A percentile compares a stretch with the other conserved stretches of the same genome.
Conservation (phyloP, 768 basidiomycete genomes). For the Multifurca ochricompacta region DNA sequence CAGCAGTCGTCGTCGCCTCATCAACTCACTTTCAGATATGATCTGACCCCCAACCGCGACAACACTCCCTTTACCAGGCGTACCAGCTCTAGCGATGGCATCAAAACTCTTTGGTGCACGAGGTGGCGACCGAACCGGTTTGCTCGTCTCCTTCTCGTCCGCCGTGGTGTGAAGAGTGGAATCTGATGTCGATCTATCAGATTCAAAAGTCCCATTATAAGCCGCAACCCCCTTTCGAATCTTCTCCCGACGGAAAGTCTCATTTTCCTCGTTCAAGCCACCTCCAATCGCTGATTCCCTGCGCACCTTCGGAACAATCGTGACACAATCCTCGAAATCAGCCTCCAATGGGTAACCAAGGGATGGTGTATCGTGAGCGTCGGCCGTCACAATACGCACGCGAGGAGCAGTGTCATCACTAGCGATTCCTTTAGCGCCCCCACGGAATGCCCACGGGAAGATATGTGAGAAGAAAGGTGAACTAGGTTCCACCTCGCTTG, state of each 20-base stretch:
- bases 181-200: not conserved
- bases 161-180: not conserved
- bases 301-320: conserved; percentile 56
- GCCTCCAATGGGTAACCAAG: conserved; percentile 41
- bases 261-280: conserved; percentile 20
- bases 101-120: conserved; percentile 11
- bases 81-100: conserved; percentile 3
- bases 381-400: conserved; percentile 11
- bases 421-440: not conserved
- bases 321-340: conserved; percentile 67
- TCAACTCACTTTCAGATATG: conserved; percentile 71
- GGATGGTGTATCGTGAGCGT: conserved; percentile 24
- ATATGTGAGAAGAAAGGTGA: conserved; percentile 12
- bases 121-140: conserved; percentile 7
- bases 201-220: not conserved
- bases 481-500: not conserved
- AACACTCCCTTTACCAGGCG: conserved; percentile 24
- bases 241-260: conserved; percentile 19
- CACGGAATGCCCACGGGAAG: conserved; percentile 15
- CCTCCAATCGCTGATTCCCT: conserved; percentile 21
- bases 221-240: conserved; percentile 6
- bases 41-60: conserved; percentile 59
- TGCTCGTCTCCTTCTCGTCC: not conserved
- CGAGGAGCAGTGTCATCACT: not conserved
- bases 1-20: conserved; percentile 69